phyloP scores from a whole-genome alignment of 129 eudicot genomes.

The Oenanthe sinensis region DNA sequence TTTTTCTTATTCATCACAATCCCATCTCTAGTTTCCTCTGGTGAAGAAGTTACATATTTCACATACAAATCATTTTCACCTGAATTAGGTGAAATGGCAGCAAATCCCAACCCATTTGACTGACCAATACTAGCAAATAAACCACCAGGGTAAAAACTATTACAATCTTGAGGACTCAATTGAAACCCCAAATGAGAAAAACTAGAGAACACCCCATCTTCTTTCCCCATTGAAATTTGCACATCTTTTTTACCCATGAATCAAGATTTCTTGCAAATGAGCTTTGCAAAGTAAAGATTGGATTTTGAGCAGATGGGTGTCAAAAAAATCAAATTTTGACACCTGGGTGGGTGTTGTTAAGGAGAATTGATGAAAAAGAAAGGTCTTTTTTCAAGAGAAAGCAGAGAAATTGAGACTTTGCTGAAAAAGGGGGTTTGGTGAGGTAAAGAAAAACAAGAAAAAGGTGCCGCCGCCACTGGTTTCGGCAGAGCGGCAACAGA shows the following conservation, averaged over 20 bases:
- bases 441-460: neutral
- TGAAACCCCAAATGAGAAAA: constrained; percentile 62
- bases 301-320: constrained; percentile 26
- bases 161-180: constrained; percentile 51
- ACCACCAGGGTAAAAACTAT: constrained; percentile 35
- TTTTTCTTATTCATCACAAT: constrained; percentile 29
- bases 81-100: constrained; percentile 39
- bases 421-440: neutral
- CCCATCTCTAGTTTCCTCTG: constrained; percentile 50
- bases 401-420: neutral
- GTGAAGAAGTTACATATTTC: constrained; percentile 45
- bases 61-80: constrained; percentile 40
- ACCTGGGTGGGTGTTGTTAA: neutral
- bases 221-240: constrained; percentile 22
- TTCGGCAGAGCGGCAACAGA: constrained; percentile 1
- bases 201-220: constrained; percentile 30
- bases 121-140: constrained; percentile 84
- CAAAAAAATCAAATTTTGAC: constrained; percentile 13
- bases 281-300: constrained; percentile 11
- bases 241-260: constrained; percentile 30
- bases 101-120: constrained; percentile 64
- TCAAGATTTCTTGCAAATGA: constrained; percentile 15
- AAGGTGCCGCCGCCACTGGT: constrained; percentile 7
- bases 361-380: constrained; percentile 10
- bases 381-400: neutral